Percentiles rank a stretch among this genome's conserved stretches.
phyloP scores from a whole-genome alignment of 139 green algal species.

The Nannochloris sp. region DNA sequence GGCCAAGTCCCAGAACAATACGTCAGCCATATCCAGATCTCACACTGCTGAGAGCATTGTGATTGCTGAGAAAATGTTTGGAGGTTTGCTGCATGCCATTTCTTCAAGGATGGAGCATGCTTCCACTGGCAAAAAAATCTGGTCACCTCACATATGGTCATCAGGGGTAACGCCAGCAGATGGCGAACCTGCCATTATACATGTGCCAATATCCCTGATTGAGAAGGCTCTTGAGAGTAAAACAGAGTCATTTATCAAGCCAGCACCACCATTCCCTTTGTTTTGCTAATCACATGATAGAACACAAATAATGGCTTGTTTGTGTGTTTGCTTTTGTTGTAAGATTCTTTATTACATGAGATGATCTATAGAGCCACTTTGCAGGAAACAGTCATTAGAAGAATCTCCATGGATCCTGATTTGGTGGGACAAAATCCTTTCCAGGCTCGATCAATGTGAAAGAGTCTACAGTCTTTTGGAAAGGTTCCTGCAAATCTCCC shows the following conservation, averaged over 20 bases:
- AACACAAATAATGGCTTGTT: neutral
- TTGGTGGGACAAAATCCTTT: conserved; percentile 53
- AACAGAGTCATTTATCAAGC: neutral
- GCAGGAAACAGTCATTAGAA: conserved; percentile 33
- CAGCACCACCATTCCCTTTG: neutral
- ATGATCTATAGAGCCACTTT: no score
- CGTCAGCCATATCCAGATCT: neutral
- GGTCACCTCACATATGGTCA: conserved; percentile 2
- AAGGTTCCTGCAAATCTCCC: conserved; percentile 12
- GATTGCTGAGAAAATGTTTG: conserved; percentile 7
- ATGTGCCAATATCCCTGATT: neutral
- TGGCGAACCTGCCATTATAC: neutral
- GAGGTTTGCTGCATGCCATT: neutral
- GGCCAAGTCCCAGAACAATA: neutral
- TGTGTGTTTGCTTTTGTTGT: neutral
- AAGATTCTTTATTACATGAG: neutral
- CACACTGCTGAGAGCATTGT: neutral
- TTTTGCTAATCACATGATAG: neutral
- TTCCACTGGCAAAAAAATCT: neutral
- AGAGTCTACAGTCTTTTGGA: conserved; percentile 23
- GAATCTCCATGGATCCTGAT: conserved; percentile 69
- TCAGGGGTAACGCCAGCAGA: neutral
- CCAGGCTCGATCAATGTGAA: conserved; percentile 33
- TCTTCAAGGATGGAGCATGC: neutral
- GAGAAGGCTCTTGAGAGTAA: neutral